Percentiles rank a stretch among this genome's conserved stretches.
These are phyloP conservation scores for Claviceps arundinis DNA, from an alignment of 2,329 filamentous ascomycete species.

Conservation along the genomic window DNA sequence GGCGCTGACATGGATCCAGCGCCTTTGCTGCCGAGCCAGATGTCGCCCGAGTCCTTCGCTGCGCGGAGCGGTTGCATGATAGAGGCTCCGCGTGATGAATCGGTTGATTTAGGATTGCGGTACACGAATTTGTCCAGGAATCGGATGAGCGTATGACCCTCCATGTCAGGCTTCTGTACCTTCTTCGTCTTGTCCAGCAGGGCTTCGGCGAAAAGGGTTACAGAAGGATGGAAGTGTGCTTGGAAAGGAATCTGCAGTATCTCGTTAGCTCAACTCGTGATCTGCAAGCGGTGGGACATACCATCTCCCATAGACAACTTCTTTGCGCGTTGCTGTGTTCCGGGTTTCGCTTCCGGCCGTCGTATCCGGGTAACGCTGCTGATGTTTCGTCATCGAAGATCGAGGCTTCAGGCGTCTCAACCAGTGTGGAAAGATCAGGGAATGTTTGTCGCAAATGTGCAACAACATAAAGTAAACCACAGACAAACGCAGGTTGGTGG, in stretches of 20 bases:
- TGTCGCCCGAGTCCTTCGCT: conserved; percentile 39
- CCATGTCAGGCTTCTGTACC: conserved; percentile 79
- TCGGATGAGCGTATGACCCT: conserved; percentile 80
- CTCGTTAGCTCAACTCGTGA: not conserved
- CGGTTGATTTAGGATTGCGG: conserved; percentile 68
- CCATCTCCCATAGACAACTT: conserved; percentile 85
- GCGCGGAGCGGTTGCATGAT: conserved; percentile 86
- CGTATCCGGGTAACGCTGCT: conserved; percentile 42
- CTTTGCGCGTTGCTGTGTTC: conserved; percentile 86
- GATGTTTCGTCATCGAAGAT: conserved; percentile 50
- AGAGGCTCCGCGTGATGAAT: conserved; percentile 59
- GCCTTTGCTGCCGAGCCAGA: conserved; percentile 40
- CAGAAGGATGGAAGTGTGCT: conserved; percentile 84
- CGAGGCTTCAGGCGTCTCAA: conserved; percentile 68
- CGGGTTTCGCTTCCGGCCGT: conserved; percentile 82
- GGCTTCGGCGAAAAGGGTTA: conserved; percentile 66
- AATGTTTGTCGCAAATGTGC: conserved; percentile 69
- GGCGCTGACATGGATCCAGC: conserved; percentile 22
- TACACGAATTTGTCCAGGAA: conserved; percentile 99
- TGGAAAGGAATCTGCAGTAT: conserved; percentile 21
- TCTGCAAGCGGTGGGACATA: conserved; percentile 26
- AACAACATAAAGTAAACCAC: conserved; percentile 82
- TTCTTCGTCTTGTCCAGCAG: conserved; percentile 57
- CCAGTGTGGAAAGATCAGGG: conserved; percentile 62
- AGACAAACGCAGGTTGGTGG: conserved; percentile 86